Percentiles rank a stretch among this genome's conserved stretches.
These are phyloP conservation scores for Geotrichum candidum DNA, from an alignment of 1,139 yeast genomes.

Conservation along the genomic window DNA sequence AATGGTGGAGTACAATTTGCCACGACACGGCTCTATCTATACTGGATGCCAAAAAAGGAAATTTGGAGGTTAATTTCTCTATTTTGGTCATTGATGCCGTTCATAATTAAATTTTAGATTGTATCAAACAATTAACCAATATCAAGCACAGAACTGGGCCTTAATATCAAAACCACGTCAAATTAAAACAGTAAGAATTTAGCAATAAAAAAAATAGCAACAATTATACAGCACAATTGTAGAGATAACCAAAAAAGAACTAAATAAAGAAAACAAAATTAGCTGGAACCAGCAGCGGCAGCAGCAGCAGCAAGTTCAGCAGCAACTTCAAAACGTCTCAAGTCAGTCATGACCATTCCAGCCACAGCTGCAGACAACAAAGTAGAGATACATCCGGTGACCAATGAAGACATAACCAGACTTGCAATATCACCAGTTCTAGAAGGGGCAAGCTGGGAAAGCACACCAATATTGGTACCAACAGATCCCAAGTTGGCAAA, in stretches of 20 bases:
- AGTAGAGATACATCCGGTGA: constrained; percentile 54
- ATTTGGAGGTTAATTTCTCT: too few species aligned
- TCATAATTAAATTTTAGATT: too few species aligned
- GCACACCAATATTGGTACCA: constrained; percentile 60
- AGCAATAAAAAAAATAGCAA: not conserved
- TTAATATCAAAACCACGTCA: not conserved
- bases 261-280: not conserved
- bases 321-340: constrained; percentile 24
- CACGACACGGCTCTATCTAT: too few species aligned
- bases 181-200: not conserved
- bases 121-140: not conserved
- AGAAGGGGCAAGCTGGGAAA: constrained; percentile 52
- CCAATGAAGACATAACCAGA: constrained; percentile 47
- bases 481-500: constrained; percentile 60
- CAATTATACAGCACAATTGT: not conserved
- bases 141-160: not conserved
- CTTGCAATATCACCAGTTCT: constrained; percentile 47
- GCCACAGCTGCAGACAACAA: constrained; percentile 59
- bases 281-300: not conserved
- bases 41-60: too few species aligned
- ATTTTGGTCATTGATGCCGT: too few species aligned
- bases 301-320: constrained; percentile 13
- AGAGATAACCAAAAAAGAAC: not conserved
- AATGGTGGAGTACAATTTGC: too few species aligned
- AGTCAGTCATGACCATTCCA: constrained; percentile 59